Evolutionary conservation across 2,329 filamentous ascomycete genomes (phyloP).

Genomic region (Dissoconium aciculare): DNA sequence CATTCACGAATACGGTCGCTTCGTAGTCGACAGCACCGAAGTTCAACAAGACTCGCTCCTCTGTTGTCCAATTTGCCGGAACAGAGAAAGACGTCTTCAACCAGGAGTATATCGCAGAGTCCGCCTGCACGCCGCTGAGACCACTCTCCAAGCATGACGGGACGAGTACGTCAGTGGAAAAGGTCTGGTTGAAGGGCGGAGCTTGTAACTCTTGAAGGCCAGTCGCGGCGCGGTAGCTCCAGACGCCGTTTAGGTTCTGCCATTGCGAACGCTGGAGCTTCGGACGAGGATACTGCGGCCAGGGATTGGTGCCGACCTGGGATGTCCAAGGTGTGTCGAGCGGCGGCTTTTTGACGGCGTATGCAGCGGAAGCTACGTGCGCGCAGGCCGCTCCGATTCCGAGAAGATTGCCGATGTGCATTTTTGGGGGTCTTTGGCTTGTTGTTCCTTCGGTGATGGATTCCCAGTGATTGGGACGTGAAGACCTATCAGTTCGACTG

Average conservation of each 20-base stretch:
- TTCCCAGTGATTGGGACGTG: no score
- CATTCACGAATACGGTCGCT: slow-evolving; percentile 42
- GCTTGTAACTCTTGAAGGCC: slow-evolving; percentile 25
- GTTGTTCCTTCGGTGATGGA: no score
- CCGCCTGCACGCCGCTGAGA: slow-evolving; percentile 31
- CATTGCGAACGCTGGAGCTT: slow-evolving; percentile 39
- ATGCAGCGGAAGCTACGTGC: no score
- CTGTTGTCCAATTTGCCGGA: slow-evolving; percentile 32
- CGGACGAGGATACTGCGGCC: slow-evolving; percentile 42
- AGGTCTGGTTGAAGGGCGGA: slow-evolving; percentile 32
- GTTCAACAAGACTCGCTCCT: slow-evolving; percentile 34
- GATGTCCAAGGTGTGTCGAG: slow-evolving; percentile 37
- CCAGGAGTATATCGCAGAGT: slow-evolving; percentile 19
- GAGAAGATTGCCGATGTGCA: no score
- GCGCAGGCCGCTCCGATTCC: no score
- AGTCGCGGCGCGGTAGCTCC: slow-evolving; percentile 37
- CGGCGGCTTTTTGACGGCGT: slow-evolving; percentile 29
- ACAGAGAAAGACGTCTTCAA: slow-evolving; percentile 37
- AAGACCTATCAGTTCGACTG: no score
- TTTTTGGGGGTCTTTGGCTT: no score
- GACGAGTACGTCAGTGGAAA: slow-evolving; percentile 34
- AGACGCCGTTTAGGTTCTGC: slow-evolving; percentile 43
- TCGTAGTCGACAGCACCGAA: slow-evolving; percentile 52
- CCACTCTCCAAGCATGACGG: slow-evolving; percentile 42
- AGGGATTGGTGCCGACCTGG: slow-evolving; percentile 35